phyloP scores from a whole-genome alignment of 495 filamentous ascomycete species.

The Xanthoparmelia taractica region DNA sequence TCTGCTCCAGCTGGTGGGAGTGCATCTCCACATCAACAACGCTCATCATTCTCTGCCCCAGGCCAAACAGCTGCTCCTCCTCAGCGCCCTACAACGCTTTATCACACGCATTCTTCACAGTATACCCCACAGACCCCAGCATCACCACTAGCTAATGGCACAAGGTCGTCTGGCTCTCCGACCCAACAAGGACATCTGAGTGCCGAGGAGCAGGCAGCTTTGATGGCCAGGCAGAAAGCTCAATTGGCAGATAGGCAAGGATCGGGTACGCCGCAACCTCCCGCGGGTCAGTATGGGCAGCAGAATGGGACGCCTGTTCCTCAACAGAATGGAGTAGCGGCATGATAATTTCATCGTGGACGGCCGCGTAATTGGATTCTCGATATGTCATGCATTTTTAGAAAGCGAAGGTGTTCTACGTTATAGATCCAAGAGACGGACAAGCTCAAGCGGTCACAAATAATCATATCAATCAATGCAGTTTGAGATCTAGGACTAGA shows the following conservation, averaged over 20 bases:
- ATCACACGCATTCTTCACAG: constrained; percentile 27
- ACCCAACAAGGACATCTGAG: constrained; percentile 14
- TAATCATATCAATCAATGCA: too few relatives aligned
- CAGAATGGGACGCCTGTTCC: constrained; percentile 40
- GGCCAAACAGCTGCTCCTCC: constrained; percentile 26
- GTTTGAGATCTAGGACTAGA: too few relatives aligned
- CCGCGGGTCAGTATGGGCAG: constrained; percentile 27
- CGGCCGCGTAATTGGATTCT: neutral
- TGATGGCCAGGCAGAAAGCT: constrained; percentile 41
- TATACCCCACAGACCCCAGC: constrained; percentile 29
- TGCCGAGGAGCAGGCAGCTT: constrained; percentile 38
- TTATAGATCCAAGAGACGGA: neutral
- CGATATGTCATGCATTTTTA: neutral
- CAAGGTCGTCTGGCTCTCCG: constrained; percentile 25
- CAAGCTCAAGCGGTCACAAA: neutral
- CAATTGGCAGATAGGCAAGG: constrained; percentile 38
- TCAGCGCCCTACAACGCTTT: constrained; percentile 28
- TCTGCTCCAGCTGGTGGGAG: constrained; percentile 27
- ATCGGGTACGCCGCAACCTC: constrained; percentile 39
- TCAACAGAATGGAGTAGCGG: constrained; percentile 24
- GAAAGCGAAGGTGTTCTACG: neutral
- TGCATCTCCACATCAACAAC: constrained; percentile 34
- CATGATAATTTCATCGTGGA: constrained; percentile 2
- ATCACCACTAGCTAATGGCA: constrained; percentile 35
- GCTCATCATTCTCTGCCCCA: constrained; percentile 26